Percentiles rank a stretch among this genome's conserved stretches.
Evolutionary conservation across 768 basidiomycete genomes (phyloP).

Genomic region (Cyathus striatus): DNA sequence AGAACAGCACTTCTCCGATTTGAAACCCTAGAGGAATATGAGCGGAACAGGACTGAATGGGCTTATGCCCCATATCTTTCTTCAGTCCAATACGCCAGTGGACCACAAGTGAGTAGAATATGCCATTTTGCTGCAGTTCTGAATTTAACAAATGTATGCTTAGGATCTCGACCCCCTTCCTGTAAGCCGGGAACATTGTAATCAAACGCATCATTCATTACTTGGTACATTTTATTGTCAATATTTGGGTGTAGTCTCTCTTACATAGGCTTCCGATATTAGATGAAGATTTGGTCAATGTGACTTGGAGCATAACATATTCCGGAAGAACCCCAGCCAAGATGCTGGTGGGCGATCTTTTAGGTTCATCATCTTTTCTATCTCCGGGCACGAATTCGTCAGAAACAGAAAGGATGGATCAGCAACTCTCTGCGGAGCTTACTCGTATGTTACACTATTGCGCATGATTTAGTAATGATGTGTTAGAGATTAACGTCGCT

Average conservation of each 20-base stretch:
- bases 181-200: not conserved
- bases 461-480: no score
- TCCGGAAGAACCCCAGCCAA: no score
- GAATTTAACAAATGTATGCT: not conserved
- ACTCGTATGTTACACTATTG: no score
- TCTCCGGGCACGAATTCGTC: no score
- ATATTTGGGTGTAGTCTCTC: not conserved
- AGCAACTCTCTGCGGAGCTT: no score
- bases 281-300: no score
- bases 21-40: not conserved
- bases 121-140: not conserved
- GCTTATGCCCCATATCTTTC: constrained; percentile 14
- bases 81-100: not conserved
- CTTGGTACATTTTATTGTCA: not conserved
- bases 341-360: no score
- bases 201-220: no score
- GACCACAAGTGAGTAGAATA: not conserved
- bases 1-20: constrained; percentile 6
- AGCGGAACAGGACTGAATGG: constrained; percentile 6
- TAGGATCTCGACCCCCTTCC: not conserved
- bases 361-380: no score
- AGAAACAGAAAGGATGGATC: no score
- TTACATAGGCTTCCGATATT: not conserved
- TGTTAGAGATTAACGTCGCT: no score
- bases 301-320: no score